These are phyloP conservation scores for Rhododendron molle DNA, from an alignment of 148 eudicot species.

Conservation along the genomic window DNA sequence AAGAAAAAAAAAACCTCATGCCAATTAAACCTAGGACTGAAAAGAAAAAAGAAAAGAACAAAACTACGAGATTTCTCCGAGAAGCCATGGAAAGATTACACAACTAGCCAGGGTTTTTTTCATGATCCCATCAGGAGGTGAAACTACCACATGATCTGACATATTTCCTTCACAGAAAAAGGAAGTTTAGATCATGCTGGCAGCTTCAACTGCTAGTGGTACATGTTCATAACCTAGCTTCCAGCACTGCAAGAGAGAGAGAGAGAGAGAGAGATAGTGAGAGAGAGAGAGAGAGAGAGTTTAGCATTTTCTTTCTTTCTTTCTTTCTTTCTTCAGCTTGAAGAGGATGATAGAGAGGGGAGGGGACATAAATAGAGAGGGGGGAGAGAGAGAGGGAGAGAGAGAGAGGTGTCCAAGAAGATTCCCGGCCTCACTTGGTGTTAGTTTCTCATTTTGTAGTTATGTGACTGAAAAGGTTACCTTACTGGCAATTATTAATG, in stretches of 20 bases:
- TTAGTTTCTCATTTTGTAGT: background rate
- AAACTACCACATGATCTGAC: constrained; percentile 82
- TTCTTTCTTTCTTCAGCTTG: background rate
- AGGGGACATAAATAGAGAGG: constrained; percentile 3
- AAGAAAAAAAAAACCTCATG: background rate
- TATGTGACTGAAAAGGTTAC: constrained; percentile 2
- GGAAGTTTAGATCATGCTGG: constrained; percentile 89
- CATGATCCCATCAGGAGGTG: constrained; percentile 56
- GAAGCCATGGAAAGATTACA: background rate
- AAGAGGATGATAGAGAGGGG: background rate
- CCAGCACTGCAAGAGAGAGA: background rate
- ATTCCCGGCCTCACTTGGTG: background rate
- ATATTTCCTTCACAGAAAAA: constrained; percentile 13
- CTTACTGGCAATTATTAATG: background rate
- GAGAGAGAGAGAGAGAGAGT: constrained; percentile 6
- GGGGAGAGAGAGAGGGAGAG: background rate
- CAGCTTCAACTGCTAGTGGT: constrained; percentile 78
- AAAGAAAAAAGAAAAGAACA: background rate
- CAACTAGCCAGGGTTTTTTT: background rate
- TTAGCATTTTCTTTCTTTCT: constrained; percentile 1
- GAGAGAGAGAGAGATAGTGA: background rate
- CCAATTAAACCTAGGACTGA: background rate
- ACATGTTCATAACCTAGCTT: constrained; percentile 7
- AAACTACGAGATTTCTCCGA: background rate
- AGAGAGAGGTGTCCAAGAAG: background rate